A percentile compares a stretch with the other conserved stretches of the same genome.
Evolutionary conservation across 1,284 basidiomycete genomes (phyloP).

Genomic region (Porogramme epimiltina): DNA sequence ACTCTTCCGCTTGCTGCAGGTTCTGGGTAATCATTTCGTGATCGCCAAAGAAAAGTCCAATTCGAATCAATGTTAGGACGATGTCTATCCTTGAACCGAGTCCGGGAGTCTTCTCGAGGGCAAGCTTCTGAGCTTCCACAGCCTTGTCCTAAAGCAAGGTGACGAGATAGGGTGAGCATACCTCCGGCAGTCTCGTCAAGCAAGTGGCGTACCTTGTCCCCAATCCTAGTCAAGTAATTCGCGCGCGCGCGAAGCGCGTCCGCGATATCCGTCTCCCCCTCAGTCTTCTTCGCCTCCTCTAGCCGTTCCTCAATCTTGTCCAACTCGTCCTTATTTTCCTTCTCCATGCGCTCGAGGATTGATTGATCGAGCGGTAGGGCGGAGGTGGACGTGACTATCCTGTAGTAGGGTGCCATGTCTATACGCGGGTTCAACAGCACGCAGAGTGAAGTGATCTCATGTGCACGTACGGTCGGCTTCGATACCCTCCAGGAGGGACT

Average conservation of each 20-base stretch:
- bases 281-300: constrained; percentile 86
- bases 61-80: constrained; percentile 84
- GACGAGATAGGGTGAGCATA: not conserved
- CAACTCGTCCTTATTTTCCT: constrained; percentile 78
- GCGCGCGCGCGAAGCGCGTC: constrained; percentile 88
- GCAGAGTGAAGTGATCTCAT: not conserved
- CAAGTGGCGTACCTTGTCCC: constrained; percentile 88
- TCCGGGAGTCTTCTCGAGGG: constrained; percentile 91
- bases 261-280: constrained; percentile 93
- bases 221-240: constrained; percentile 87
- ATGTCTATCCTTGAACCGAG: constrained; percentile 94
- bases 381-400: constrained; percentile 50
- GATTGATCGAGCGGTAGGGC: constrained; percentile 54
- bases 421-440: not conserved
- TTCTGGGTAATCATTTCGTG: constrained; percentile 73
- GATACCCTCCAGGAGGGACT: constrained; percentile 74
- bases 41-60: constrained; percentile 92
- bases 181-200: no score
- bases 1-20: constrained; percentile 85
- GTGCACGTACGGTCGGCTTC: constrained; percentile 76
- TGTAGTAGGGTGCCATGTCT: constrained; percentile 88
- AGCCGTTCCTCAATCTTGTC: constrained; percentile 79
- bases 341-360: constrained; percentile 72
- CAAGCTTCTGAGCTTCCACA: constrained; percentile 80
- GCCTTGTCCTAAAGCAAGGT: constrained; percentile 66